Evolutionary conservation across 225 moss, liverwort and hornwort species (phyloP), one percentile per base, ranked within the genome.

Genomic region (Ulota crispa): DNA sequence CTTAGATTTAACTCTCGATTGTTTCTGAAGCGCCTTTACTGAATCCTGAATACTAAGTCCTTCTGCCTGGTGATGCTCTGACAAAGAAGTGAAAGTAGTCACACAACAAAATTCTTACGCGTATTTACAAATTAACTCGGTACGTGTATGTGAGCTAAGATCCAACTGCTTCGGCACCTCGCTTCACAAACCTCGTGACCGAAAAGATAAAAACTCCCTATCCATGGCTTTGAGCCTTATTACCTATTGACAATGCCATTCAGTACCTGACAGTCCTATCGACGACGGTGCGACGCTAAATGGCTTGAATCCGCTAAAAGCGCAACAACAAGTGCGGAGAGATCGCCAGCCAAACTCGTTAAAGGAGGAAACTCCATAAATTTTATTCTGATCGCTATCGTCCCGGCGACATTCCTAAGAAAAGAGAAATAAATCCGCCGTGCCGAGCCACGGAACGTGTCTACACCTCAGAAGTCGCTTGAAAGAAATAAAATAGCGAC

Each of bases 61-160:
- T 45, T 62, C 53, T 21, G 52, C 72, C 36, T 76, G 66, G 70
- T 26, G 74, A 84, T 84, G 9, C 50, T 81, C 81, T 87, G 84
- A 78, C 84, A 87, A 84, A 87, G 26, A 81, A 78, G 70, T 75
- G 50, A 64, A 78, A 79, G 65, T 70, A 75, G 82, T 85, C 82
- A 87, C 78, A 64, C 34, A 64, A 79, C 12, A 70, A 45, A 47
- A 68, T 1, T 12, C 70, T 78, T 70, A n/a, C 63, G 43, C 11
- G 56, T 73, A 30, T 41, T 53, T 28, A 50, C 27, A 78, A 69
- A 52, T 28, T 9, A 55, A 64, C 39, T 63, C 64, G 20, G 37
- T 20, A 67, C 30, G 69, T n/a, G 2, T 1, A 24, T 24, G 13
- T 18, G 61, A 61, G n/a, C 5, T 3, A 43, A 60, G 30, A 31